These are phyloP conservation scores for Diplodia corticola DNA, from an alignment of 2,329 filamentous ascomycete species.

Conservation along the genomic window DNA sequence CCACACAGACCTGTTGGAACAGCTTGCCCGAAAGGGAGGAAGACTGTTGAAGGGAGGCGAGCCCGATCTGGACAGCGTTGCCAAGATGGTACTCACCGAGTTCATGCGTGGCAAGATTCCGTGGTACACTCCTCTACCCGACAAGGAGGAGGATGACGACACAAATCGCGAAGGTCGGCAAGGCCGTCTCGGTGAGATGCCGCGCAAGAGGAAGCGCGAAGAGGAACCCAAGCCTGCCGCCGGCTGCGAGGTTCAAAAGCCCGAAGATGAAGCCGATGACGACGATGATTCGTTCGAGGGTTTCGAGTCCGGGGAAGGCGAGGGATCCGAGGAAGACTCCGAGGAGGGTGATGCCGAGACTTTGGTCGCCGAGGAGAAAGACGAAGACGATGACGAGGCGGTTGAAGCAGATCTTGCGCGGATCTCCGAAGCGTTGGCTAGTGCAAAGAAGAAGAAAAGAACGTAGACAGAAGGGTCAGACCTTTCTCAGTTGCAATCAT, in stretches of 20 bases:
- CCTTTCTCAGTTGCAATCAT: constrained; percentile 7
- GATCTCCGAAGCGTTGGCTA: constrained; percentile 37
- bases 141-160: constrained; percentile 46
- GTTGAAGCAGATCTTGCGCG: constrained; percentile 37
- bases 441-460: constrained; percentile 33
- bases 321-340: constrained; percentile 27
- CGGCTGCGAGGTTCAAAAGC: constrained; percentile 43
- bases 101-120: constrained; percentile 94
- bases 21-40: constrained; percentile 83
- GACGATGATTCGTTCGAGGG: constrained; percentile 25
- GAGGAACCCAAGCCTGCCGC: constrained; percentile 41
- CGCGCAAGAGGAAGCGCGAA: constrained; percentile 64
- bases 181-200: constrained; percentile 81
- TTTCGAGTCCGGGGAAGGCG: constrained; percentile 22
- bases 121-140: constrained; percentile 86
- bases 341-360: constrained; percentile 30
- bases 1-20: constrained; percentile 79
- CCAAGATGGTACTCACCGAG: constrained; percentile 95
- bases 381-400: constrained; percentile 29
- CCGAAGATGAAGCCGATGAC: constrained; percentile 31
- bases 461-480: not conserved
- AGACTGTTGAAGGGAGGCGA: constrained; percentile 89
- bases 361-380: constrained; percentile 26
- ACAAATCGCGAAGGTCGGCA: constrained; percentile 67
- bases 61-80: constrained; percentile 89